Base-by-base conservation (phyloP, 2,329 filamentous ascomycete species). In the Claviceps pazoutovae region DNA sequence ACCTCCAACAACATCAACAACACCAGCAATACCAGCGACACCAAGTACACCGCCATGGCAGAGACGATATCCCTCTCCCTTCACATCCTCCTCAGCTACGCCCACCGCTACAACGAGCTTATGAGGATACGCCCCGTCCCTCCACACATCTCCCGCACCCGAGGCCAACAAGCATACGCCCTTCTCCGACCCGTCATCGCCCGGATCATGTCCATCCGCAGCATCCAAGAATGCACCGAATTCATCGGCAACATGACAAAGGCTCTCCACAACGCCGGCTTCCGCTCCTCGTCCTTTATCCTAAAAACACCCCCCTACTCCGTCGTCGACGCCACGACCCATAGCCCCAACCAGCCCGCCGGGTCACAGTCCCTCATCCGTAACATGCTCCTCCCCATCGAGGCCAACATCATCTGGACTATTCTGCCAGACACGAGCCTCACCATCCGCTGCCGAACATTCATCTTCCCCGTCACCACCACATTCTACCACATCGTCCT, bases 31-130 rank as follows among this genome's bases (percentile, higher is more conserved):
- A 34, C 9, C 9, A 34, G 3, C 11, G 21, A 23, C 21, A n/a
- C n/a, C 16, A 23, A 44, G 6, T 70, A 76, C 47, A 68, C 75
- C 59, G 56, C 62, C 39, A 63, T 86, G 23, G 85, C 88, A 2
- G 76, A 89, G 61, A 74, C 76, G 6, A 72, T 88, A 30, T 76
- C 79, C 2, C 71, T 86, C 48, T 75, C 80, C 0, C 74, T 95
- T 3, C 82, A 88, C 42, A 75, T 96, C 21, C 74, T 96, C 2
- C 79, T 97, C 7, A 79, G 78, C 48, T 83, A 90, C 56, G 82
- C 86, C 2, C 91, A 97, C 64, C 80, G 84, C 9, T 79, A 86
- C 62, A 89, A 84, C 57, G 78, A 88, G 54, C 72, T 80, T 41
- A 77, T 78, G 44, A 79, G 89, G 51, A 84, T 83, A 1, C 78